These are phyloP conservation scores for Cinnamomum micranthum DNA, from an alignment of 164 flowering plant species.

Conservation along the genomic window DNA sequence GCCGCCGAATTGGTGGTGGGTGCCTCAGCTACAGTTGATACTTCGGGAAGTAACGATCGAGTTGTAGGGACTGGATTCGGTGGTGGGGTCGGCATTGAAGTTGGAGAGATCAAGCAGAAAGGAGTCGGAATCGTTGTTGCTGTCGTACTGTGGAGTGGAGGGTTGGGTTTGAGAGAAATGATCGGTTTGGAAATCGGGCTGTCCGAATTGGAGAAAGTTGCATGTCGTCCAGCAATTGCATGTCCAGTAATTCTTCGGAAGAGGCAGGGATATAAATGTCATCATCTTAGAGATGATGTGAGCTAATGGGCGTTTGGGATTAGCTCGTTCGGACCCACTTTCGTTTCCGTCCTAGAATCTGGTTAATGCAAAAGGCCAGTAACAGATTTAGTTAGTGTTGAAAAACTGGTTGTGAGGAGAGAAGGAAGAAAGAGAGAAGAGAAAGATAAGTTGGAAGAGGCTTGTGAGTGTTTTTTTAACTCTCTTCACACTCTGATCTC, in stretches of 20 bases:
- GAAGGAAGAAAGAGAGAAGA: no score
- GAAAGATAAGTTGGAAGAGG: no score
- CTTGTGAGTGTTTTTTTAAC: no score
- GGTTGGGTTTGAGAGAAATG: background rate
- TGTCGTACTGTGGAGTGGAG: background rate
- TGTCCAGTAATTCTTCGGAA: background rate
- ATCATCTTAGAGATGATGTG: slow-evolving; percentile 11
- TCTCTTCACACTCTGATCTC: no score
- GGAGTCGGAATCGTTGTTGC: background rate
- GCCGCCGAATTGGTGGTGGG: no score
- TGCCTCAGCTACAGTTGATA: background rate
- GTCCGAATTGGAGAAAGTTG: background rate
- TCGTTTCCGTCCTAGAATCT: slow-evolving; percentile 1
- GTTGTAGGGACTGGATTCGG: background rate
- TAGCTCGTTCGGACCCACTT: slow-evolving; percentile 7
- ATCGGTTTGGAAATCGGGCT: slow-evolving; percentile 1
- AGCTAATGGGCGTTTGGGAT: background rate
- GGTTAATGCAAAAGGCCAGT: no score
- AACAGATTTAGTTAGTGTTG: no score
- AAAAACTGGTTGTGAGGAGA: no score
- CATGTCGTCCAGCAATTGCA: slow-evolving; percentile 11
- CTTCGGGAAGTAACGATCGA: background rate
- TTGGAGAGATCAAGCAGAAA: slow-evolving; percentile 1
- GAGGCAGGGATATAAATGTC: background rate
- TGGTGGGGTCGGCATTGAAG: background rate